A percentile compares a stretch with the other conserved stretches of the same genome.
Evolutionary conservation across 106 monocot genomes (phyloP).

Genomic region (Amphibolis antarctica): DNA sequence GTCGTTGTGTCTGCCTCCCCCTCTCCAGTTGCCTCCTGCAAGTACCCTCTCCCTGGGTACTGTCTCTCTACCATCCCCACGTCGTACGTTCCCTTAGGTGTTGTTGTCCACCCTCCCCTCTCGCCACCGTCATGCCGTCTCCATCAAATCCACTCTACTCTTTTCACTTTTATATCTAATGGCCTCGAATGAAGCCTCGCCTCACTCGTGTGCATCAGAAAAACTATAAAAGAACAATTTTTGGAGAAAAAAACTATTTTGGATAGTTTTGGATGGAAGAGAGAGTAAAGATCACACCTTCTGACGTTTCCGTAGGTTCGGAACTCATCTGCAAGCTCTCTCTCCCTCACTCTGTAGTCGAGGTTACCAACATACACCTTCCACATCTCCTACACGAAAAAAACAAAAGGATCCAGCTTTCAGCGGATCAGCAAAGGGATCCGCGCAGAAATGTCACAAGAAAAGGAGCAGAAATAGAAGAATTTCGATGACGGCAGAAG

Average conservation of each 20-base stretch:
- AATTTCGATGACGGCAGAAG: neutral
- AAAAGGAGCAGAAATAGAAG: neutral
- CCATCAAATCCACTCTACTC: too few relatives aligned
- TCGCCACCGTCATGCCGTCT: too few relatives aligned
- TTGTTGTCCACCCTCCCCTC: too few relatives aligned
- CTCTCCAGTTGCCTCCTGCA: too few relatives aligned
- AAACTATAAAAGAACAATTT: neutral
- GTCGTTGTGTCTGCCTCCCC: too few relatives aligned
- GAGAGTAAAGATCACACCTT: slow-evolving; percentile 1
- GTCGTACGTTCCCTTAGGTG: too few relatives aligned
- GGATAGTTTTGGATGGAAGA: neutral
- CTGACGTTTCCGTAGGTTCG: slow-evolving; percentile 10
- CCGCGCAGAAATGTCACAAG: neutral
- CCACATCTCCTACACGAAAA: slow-evolving; percentile 9
- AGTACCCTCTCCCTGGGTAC: too few relatives aligned
- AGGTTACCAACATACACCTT: slow-evolving; percentile 23
- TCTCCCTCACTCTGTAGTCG: slow-evolving; percentile 8
- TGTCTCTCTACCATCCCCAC: too few relatives aligned
- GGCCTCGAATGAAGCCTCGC: too few relatives aligned
- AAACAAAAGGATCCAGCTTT: neutral
- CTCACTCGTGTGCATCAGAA: too few relatives aligned
- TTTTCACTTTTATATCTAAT: too few relatives aligned
- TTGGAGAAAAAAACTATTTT: neutral
- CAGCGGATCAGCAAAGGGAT: neutral
- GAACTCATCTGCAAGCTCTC: slow-evolving; percentile 19